Conservation (phyloP, 2,329 filamentous ascomycete genomes). For the Aureobasidium sp. region DNA sequence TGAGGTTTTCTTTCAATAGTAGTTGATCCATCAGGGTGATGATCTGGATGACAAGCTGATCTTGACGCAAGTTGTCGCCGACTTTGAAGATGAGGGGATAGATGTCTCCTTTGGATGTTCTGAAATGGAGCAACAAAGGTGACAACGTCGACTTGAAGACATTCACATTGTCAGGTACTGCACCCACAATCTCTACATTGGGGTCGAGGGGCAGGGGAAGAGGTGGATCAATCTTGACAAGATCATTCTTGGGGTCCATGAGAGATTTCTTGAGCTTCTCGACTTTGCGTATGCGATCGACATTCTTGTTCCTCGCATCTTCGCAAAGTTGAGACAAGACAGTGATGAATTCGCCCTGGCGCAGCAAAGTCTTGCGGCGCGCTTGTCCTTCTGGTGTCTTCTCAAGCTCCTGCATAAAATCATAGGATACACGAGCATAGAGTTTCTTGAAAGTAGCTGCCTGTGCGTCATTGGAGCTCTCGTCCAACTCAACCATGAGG, state of each 20-base stretch:
- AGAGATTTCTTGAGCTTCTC: slow-evolving; percentile 80
- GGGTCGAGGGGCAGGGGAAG: slow-evolving; percentile 86
- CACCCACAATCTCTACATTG: slow-evolving; percentile 67
- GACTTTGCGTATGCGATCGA: slow-evolving; percentile 71
- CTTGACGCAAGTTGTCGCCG: slow-evolving; percentile 90
- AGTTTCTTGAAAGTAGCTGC: slow-evolving; percentile 70
- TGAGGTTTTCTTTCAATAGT: slow-evolving; percentile 89
- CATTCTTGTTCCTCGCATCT: slow-evolving; percentile 74
- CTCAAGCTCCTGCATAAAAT: slow-evolving; percentile 87
- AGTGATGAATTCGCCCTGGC: slow-evolving; percentile 84
- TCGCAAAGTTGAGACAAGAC: slow-evolving; percentile 82
- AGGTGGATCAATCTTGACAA: slow-evolving; percentile 75
- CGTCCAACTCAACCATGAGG: slow-evolving; percentile 94
- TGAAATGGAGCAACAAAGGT: slow-evolving; percentile 86
- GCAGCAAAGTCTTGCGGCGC: slow-evolving; percentile 66
- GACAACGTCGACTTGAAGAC: slow-evolving; percentile 95
- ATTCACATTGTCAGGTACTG: slow-evolving; percentile 74
- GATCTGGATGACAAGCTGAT: slow-evolving; percentile 94
- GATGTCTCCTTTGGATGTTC: slow-evolving; percentile 64
- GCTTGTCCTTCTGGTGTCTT: slow-evolving; percentile 63
- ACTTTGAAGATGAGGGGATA: slow-evolving; percentile 97
- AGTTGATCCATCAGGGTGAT: slow-evolving; percentile 97
- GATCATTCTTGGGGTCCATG: slow-evolving; percentile 82
- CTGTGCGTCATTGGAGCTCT: slow-evolving; percentile 47
- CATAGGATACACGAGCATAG: slow-evolving; percentile 88